phyloP scores from a whole-genome alignment of 768 basidiomycete genomes.

The Termitomyces sp. region DNA sequence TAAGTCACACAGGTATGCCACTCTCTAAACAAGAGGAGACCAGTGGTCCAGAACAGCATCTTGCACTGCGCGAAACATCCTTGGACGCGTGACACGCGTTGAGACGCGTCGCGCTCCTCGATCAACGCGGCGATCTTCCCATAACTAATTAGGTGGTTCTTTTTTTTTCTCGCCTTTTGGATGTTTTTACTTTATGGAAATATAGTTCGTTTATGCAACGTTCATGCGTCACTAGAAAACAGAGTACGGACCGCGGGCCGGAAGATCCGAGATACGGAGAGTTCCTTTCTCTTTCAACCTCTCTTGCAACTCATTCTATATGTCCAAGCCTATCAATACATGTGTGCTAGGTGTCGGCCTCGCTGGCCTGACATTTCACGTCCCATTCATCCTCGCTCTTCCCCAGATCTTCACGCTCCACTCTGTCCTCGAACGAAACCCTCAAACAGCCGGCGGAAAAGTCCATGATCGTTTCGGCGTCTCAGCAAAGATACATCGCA shows the following conservation, averaged over 20 bases:
- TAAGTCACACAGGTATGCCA: too few species aligned
- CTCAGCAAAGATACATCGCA: conserved; percentile 52
- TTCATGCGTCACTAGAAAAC: too few species aligned
- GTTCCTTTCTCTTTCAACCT: not conserved
- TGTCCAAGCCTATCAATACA: conserved; percentile 54
- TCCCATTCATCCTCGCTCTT: conserved; percentile 73
- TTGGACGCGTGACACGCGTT: too few species aligned
- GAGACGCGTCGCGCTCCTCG: too few species aligned
- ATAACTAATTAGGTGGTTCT: too few species aligned
- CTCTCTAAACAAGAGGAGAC: too few species aligned
- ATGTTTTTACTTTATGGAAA: not conserved
- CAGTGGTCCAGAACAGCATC: too few species aligned
- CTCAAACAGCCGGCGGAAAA: conserved; percentile 56
- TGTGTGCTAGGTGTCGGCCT: conserved; percentile 79
- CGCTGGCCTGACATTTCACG: conserved; percentile 74
- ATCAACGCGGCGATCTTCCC: too few species aligned
- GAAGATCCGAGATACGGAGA: not conserved
- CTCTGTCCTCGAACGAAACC: conserved; percentile 75
- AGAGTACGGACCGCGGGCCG: not conserved
- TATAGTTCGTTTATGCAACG: too few species aligned
- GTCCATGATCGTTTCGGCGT: conserved; percentile 65
- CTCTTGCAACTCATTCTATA: conserved; percentile 8
- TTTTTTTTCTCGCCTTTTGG: too few species aligned
- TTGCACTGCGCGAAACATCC: too few species aligned
- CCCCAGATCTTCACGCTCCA: conserved; percentile 68